Base-by-base conservation (phyloP, 208 protist genomes). In the Endotrypanum monterogeii region DNA sequence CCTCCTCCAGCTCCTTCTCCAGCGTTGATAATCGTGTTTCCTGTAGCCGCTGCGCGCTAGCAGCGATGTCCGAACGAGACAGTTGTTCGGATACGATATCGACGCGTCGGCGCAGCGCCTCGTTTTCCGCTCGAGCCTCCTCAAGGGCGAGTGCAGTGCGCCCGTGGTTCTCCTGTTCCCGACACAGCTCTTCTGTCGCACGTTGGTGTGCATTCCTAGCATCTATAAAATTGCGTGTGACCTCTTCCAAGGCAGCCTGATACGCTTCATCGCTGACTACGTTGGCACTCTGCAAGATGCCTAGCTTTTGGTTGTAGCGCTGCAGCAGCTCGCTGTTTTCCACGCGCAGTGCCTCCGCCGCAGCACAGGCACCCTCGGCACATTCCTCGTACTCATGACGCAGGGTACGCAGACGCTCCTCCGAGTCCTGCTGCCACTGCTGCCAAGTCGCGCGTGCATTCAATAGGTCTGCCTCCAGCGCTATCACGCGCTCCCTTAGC, bases 211-310 rank as follows among this genome's bases (percentile, higher is more conserved):
- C 41, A 20, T 55, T 30, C 14, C 52, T 58, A n/a, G 30, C 60
- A 20, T 50, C 8, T 9, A 30, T 30, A 23, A 66, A 58, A 25
- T 69, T 28, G 48, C 50, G 66, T 2, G 66, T 70, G 23, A 48
- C 28, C 0, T 69, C 74, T 7, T 44, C 74, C 1, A 70, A 48
- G 3, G 39, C 41, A 5, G 35, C 16, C 5, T 6, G 25, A 56
- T 79, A 68, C 5, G 51, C 61, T 16, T 32, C 61, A 9, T 66
- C 68, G 9, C 44, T 68, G 44, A 35, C 44, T 68, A 28, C 63
- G 0, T 48, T 46, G 2, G 54, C 30, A 1, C 62, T 37, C 41
- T 67, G n/a, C 65, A 35, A 55, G 39, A 14, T 18, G 8, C 28
- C 48, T 4, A 44, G 4, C 37, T 54, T 28, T 12, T 73, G 39